Base-by-base conservation (phyloP, 495 filamentous ascomycete species). In the Talaromyces liani region DNA sequence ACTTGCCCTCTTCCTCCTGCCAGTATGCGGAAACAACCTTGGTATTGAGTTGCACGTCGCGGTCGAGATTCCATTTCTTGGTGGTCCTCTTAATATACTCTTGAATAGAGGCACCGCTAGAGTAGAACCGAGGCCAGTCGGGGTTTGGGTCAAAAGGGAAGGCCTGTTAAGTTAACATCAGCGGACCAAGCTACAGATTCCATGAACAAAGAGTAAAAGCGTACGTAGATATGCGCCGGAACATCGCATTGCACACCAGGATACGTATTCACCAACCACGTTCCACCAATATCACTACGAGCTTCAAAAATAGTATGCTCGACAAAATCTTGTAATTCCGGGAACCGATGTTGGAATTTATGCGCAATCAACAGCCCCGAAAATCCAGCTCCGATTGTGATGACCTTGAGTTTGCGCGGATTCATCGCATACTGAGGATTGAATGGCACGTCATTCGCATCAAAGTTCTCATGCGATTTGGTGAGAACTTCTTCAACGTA, bases 91-190 rank as follows among this genome's bases (percentile, higher is more conserved):
- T 72, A 68, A 84, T 82, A 63, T 89, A 90, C 31, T 77, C 76
- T 18, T 75, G 70, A 55, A 90, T 89, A 68, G 89, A 87, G 4
- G 70, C 70, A 0, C 83, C 83, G 22, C 74, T 70, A 7, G 83
- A 80, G 64, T 36, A 84, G 89, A 82, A 77, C 31, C 80, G 72
- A 2, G 77, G 78, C 86, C 87, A 90, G 63, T 84, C 71, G 4
- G 79, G 75, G 64, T 88, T 88, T 7, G 85, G 83, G 29, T 79
- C 79, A 68, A 88, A 90, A 39, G 80, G 80, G 63, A 77, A 83
- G 3, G 68, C 68, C 54, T 83, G 31, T 36, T 36, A 10, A 39
- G 39, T 31, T 1, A 9, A 51, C 1, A n/a, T 59, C 56, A 59
- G 56, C 39, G n/a, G n/a, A 20, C 10, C 45, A 2, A 20, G 45